Percentiles rank a stretch among this genome's conserved stretches.
Conservation (phyloP, 78 protist genomes). For the Dictyostelium citrinum region DNA sequence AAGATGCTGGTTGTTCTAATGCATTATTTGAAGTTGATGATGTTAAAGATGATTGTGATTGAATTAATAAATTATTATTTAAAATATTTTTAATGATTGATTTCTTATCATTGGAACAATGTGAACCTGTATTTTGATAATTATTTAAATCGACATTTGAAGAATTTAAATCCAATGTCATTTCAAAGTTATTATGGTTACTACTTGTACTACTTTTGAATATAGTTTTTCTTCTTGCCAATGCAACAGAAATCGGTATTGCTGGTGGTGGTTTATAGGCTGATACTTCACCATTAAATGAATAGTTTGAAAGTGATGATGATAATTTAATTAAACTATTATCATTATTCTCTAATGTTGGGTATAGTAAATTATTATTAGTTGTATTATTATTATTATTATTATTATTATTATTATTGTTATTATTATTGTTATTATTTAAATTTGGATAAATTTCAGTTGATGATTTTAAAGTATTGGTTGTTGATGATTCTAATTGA, state of each 20-base stretch:
- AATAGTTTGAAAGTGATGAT: background rate
- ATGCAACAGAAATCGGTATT: background rate
- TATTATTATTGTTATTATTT: background rate
- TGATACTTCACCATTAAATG: background rate
- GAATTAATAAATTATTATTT: constrained; percentile 17
- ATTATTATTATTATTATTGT: background rate
- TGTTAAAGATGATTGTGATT: background rate
- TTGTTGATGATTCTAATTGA: background rate
- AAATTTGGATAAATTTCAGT: background rate
- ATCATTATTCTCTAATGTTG: no score
- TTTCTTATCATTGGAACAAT: background rate
- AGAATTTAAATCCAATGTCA: background rate
- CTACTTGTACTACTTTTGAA: background rate
- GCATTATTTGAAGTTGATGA: background rate
- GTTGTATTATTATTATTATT: background rate
- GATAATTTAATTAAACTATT: background rate
- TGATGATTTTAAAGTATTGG: background rate
- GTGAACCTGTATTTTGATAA: constrained; percentile 31
- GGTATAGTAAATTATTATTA: background rate
- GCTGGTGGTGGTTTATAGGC: constrained; percentile 26
- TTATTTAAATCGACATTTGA: background rate
- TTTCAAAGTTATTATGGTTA: background rate
- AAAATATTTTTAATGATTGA: constrained; percentile 13
- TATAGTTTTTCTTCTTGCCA: constrained; percentile 8
- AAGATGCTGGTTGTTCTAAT: background rate